Base-by-base conservation (phyloP, 1,139 yeast species). In the Candida sanyaensis region DNA sequence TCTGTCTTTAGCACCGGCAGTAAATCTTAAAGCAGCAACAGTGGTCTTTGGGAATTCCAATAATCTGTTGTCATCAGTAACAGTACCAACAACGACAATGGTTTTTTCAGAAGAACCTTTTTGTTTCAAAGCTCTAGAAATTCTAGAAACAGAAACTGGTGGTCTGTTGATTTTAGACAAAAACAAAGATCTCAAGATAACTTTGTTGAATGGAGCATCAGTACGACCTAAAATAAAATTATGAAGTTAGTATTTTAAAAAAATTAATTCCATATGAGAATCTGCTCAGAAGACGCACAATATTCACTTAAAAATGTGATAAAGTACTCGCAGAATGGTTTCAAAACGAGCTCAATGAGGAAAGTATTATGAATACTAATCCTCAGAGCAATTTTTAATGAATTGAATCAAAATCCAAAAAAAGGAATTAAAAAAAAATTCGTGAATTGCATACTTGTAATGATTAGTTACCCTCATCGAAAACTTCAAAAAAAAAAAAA, bases 121-220 rank as follows among this genome's bases (percentile, higher is more conserved):
- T 75, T 85, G 89, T 65, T 76, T 75, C 71, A 90, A 78, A 69
- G 95, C 91, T 74, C 88, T 86, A 69, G 88, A 75, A 63, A 95
- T 82, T 82, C 96, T 90, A 63, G 96, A 86, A 63, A 90, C 85
- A 64, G 98, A 92, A 59, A 93, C 98, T 61, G 99, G 99, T 69
- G 99, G 99, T 83, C 96, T 90, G 97, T 93, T 95, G 77, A 86
- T 81, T 92, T 93, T 93, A 62, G 98, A 92, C 72, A 93, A 84
- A 89, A 90, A 93, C 78, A 95, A 86, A 72, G 93, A 83, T 77
- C 80, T 89, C 75, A 95, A 88, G 80, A 93, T 78, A 66, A 91
- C 91, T 86, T 88, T 90, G 97, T 95, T 93, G 95, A 93, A 93
- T 73, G 91, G 84, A 78, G 96, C 90, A 76, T 91, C 97, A 69